Percentiles rank a stretch among this genome's conserved stretches.
phyloP scores from a whole-genome alignment of 495 filamentous ascomycete genomes.

The Rhizodiscina lignyota region DNA sequence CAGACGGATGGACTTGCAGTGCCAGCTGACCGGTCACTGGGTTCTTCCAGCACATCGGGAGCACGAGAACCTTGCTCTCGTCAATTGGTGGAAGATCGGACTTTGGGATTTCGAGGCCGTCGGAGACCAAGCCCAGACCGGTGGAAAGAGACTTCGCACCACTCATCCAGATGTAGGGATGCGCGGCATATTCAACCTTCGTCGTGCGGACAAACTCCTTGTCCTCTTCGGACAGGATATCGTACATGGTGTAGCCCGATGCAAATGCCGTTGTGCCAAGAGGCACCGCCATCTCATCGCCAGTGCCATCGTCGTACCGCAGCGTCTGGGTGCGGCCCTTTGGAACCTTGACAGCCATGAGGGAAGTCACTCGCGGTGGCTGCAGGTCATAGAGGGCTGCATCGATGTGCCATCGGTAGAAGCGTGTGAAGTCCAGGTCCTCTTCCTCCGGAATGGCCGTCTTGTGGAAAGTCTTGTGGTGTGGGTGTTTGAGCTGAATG shows the following conservation, averaged over 20 bases:
- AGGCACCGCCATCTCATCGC: constrained; percentile 49
- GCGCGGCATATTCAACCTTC: constrained; percentile 55
- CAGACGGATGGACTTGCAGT: constrained; percentile 54
- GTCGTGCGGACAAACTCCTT: constrained; percentile 46
- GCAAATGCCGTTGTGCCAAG: constrained; percentile 65
- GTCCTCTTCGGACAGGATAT: constrained; percentile 41
- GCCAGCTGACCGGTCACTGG: constrained; percentile 48
- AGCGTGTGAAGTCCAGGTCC: constrained; percentile 50
- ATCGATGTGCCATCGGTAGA: constrained; percentile 69
- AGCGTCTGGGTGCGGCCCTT: constrained; percentile 44
- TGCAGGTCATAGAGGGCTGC: constrained; percentile 57
- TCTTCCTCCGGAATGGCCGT: constrained; percentile 42
- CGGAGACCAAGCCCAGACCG: constrained; percentile 48
- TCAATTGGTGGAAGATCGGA: constrained; percentile 46
- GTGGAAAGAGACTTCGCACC: constrained; percentile 43
- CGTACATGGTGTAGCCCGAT: constrained; percentile 47
- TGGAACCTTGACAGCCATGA: constrained; percentile 51
- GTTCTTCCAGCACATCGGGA: constrained; percentile 60
- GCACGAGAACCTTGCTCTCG: constrained; percentile 43
- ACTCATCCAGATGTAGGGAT: constrained; percentile 68
- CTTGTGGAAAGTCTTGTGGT: constrained; percentile 58
- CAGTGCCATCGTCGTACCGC: constrained; percentile 53
- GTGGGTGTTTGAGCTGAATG: constrained; percentile 51
- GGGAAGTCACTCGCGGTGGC: constrained; percentile 50
- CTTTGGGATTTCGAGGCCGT: constrained; percentile 36